These are phyloP conservation scores for Rauvolfia tetraphylla DNA, from an alignment of 257 asterid species.

Conservation along the genomic window DNA sequence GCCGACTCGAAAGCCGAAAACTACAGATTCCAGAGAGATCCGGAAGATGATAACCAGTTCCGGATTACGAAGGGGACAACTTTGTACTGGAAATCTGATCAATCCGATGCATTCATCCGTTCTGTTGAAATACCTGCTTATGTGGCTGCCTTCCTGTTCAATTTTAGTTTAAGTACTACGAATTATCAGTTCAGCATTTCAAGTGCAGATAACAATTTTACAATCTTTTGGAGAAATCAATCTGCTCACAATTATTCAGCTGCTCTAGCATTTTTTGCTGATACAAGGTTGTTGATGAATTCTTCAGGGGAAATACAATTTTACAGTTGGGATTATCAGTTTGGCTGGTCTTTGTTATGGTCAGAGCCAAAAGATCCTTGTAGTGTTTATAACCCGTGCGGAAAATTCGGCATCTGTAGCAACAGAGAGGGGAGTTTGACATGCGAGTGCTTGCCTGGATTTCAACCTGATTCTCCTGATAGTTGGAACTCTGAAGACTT, in stretches of 20 bases:
- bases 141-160: conserved; percentile 17
- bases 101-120: not conserved
- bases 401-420: not conserved
- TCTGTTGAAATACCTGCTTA: not conserved
- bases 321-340: conserved; percentile 10
- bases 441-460: conserved; percentile 1
- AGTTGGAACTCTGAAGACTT: not conserved
- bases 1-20: conserved; percentile 19
- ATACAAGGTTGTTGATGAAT: not conserved
- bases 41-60: too few species aligned
- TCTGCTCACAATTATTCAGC: not conserved
- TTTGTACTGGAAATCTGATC: conserved; percentile 25
- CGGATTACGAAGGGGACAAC: too few species aligned
- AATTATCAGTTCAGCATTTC: not conserved
- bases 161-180: not conserved
- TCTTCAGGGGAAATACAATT: not conserved
- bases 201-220: too few species aligned
- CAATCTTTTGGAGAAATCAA: not conserved
- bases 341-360: not conserved
- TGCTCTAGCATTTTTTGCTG: not conserved
- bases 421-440: not conserved
- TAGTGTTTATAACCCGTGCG: not conserved
- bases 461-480: not conserved
- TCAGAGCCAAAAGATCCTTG: not conserved
- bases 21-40: conserved; percentile 22